Percentiles rank a stretch among this genome's conserved stretches.
Conservation (phyloP, 192 early-diverging fungal species). For the Paraglomus brasilianum region DNA sequence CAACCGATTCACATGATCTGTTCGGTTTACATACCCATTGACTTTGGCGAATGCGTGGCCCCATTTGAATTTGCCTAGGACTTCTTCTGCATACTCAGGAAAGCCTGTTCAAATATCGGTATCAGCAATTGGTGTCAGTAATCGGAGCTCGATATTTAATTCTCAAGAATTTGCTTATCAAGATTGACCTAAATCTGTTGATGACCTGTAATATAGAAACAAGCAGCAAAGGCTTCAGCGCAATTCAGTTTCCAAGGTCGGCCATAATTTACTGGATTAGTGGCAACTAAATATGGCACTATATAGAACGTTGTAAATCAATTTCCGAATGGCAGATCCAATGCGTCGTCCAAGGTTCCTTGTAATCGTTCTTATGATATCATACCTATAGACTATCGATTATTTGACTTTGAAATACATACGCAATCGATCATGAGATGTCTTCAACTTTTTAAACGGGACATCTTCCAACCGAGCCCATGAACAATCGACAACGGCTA, state of each 20-base stretch:
- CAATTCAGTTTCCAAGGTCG: slow-evolving; percentile 95
- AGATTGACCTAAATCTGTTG: neutral
- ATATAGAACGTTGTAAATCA: slow-evolving; percentile 17
- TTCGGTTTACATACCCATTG: slow-evolving; percentile 59
- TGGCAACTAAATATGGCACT: slow-evolving; percentile 93
- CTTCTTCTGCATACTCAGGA: slow-evolving; percentile 61
- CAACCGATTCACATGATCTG: neutral
- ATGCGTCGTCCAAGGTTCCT: neutral
- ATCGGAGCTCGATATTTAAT: neutral
- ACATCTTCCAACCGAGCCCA: slow-evolving; percentile 96
- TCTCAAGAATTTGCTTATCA: slow-evolving; percentile 2
- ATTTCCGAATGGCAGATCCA: neutral
- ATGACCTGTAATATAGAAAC: slow-evolving; percentile 81
- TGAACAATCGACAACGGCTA: slow-evolving; percentile 95
- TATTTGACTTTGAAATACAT: slow-evolving; percentile 31
- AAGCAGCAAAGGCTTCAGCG: slow-evolving; percentile 94
- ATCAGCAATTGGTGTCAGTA: neutral
- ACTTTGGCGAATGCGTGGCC: slow-evolving; percentile 91
- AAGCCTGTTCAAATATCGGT: slow-evolving; percentile 41
- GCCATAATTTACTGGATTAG: slow-evolving; percentile 98
- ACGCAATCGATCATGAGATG: slow-evolving; percentile 82
- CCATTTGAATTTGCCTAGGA: slow-evolving; percentile 92
- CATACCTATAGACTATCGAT: neutral
- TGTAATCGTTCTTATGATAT: neutral
- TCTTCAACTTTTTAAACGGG: slow-evolving; percentile 85